Percentiles rank a stretch among this genome's conserved stretches.
Evolutionary conservation across 2,329 filamentous ascomycete species (phyloP).

Genomic region (Colletotrichum sp.): DNA sequence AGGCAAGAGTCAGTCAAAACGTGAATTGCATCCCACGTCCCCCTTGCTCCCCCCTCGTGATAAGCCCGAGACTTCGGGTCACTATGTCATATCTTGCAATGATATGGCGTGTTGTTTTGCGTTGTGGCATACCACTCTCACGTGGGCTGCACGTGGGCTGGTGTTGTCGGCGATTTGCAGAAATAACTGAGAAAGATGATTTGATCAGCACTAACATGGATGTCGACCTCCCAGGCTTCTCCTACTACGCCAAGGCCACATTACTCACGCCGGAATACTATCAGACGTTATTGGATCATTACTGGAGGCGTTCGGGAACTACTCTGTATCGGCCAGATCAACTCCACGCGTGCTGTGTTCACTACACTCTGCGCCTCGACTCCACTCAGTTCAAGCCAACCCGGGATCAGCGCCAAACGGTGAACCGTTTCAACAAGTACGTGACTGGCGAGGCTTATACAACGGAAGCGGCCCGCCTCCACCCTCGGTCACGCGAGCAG

Average conservation of each 20-base stretch:
- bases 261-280: conserved; percentile 71
- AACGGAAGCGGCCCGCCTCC: conserved; percentile 65
- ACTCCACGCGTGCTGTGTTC: conserved; percentile 84
- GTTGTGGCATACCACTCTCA: background rate
- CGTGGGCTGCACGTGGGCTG: background rate
- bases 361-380: conserved; percentile 83
- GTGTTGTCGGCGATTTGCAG: background rate
- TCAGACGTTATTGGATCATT: conserved; percentile 73
- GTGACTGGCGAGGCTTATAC: conserved; percentile 72
- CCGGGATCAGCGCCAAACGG: conserved; percentile 74
- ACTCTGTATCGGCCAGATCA: conserved; percentile 82
- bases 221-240: conserved; percentile 59
- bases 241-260: conserved; percentile 71
- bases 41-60: background rate
- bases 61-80: background rate
- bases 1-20: conserved; percentile 57
- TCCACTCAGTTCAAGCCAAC: conserved; percentile 67
- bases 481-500: conserved; percentile 72
- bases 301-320: conserved; percentile 76
- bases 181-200: background rate
- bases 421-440: conserved; percentile 78
- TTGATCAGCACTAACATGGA: conserved; percentile 25
- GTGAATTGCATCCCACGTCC: conserved; percentile 36
- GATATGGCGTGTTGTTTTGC: background rate
- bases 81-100: background rate